Evolutionary conservation across 2,329 filamentous ascomycete genomes (phyloP), one percentile per base, ranked within the genome.

Genomic region (Aureobasidium sp.): DNA sequence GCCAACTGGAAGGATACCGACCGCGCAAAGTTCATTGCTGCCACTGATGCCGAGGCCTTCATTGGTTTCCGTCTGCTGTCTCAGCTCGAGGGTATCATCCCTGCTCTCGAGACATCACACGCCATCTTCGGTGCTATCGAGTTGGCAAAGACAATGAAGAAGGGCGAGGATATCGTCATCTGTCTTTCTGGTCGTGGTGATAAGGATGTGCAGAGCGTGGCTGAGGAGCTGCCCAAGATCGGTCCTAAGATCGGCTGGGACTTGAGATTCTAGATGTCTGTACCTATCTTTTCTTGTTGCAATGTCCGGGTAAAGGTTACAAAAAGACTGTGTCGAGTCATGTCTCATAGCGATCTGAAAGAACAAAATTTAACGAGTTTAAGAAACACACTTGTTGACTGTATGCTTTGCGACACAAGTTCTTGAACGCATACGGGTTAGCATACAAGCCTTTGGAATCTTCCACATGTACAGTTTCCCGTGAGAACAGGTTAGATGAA

Each of bases 151-250:
- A 90, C 87, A 63, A 92, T 97, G 90, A 82, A 83, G 67, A 90
- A 91, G 79, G 91, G 84, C 58, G 79, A 97, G 77, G 91, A 97
- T 71, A 79, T 99, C 32, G 93, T 99, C 64, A 92, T 99, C 66
- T 97, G 93, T 77, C 75, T 99, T 41, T 95, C 89, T 72, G 94
- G 94, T 9, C 82, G 94, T 68, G 94, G 94, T 66, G 94, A 99
- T 77, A 99, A 99, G 85, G 94, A 99, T 72, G 94, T 99, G 63
- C 92, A 99, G 84, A 96, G 90, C 70, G 93, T 99, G 57, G 94
- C 94, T 0, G 94, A 99, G 72, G 91, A 96, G 77, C 78, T 99
- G 72, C 93, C 93, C 20, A 89, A 83, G 68, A 76, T 99, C 65
- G 93, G 94, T 0, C 94, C 94, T 8, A 81, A 88, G 80, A 97